Conservation (phyloP, 2,329 filamentous ascomycete species). For the Cladosporium sp. region DNA sequence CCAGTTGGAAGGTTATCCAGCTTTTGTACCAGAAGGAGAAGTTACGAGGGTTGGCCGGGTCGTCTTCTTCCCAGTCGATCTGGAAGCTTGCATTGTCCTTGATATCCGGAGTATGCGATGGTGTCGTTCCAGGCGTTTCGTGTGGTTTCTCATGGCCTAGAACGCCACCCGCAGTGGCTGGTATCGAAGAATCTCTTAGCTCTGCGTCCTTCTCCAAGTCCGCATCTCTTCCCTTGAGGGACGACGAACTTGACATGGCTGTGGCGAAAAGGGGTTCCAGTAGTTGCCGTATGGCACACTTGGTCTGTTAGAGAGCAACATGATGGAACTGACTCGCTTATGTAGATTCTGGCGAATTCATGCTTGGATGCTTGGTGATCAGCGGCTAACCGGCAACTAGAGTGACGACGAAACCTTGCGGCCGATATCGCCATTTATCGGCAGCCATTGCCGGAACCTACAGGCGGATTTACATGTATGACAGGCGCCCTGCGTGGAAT, state of each 20-base stretch:
- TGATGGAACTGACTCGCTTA: neutral
- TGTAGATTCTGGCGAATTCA: neutral
- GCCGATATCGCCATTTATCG: conserved; percentile 8
- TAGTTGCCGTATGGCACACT: neutral
- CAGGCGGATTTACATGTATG: neutral
- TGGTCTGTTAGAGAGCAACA: neutral
- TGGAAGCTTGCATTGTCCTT: conserved; percentile 1
- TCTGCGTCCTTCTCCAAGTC: neutral
- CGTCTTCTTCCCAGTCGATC: conserved; percentile 36
- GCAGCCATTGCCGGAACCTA: neutral
- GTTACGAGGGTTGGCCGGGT: conserved; percentile 50
- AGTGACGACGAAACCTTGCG: neutral
- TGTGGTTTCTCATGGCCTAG: neutral
- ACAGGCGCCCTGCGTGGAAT: neutral
- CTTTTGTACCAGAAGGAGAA: conserved; percentile 47
- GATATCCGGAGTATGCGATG: neutral
- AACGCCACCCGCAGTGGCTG: neutral
- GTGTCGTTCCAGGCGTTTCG: neutral
- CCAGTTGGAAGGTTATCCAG: conserved; percentile 51
- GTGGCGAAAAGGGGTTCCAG: neutral
- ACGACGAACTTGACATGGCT: conserved; percentile 5
- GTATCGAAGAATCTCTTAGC: neutral
- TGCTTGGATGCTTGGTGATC: conserved; percentile 5
- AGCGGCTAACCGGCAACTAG: conserved; percentile 5
- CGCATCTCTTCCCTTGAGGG: neutral